phyloP scores from a whole-genome alignment of 2,329 filamentous ascomycete genomes.

The Coniella vitis region DNA sequence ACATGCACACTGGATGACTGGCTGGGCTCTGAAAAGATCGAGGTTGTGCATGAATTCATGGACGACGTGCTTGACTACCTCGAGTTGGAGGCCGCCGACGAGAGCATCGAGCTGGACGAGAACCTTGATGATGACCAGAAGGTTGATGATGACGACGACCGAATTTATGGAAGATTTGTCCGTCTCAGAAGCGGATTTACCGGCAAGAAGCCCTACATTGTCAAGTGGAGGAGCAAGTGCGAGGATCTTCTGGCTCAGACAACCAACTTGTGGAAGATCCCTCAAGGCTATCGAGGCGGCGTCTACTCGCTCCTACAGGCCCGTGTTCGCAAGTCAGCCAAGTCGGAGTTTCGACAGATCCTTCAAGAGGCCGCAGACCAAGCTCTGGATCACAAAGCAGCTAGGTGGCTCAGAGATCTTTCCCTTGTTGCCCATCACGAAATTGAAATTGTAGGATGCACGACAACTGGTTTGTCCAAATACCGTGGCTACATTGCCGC shows the following conservation, averaged over 20 bases:
- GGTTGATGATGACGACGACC: constrained; percentile 28
- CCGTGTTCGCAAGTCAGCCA: constrained; percentile 41
- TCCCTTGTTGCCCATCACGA: constrained; percentile 28
- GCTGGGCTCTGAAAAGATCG: constrained; percentile 49
- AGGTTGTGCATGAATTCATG: constrained; percentile 14
- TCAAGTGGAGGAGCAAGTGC: constrained; percentile 15
- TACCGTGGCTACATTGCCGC: constrained; percentile 65
- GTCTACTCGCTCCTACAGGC: constrained; percentile 62
- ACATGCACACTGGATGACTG: constrained; percentile 29
- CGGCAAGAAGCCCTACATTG: constrained; percentile 23
- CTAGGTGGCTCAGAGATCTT: constrained; percentile 52
- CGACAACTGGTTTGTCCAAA: constrained; percentile 75
- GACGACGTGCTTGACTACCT: constrained; percentile 3
- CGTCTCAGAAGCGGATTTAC: constrained; percentile 35
- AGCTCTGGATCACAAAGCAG: constrained; percentile 47
- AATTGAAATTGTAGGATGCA: constrained; percentile 55
- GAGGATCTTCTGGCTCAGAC: constrained; percentile 13
- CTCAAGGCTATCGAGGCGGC: constrained; percentile 46
- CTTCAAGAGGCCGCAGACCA: constrained; percentile 42
- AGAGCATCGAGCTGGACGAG: constrained; percentile 43
- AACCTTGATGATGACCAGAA: constrained; percentile 30
- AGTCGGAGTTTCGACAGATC: constrained; percentile 39
- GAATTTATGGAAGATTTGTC: constrained; percentile 39
- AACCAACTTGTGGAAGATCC: constrained; percentile 56
- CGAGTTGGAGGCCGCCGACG: constrained; percentile 47